These are phyloP conservation scores for Monocercomonoides exilis DNA, from an alignment of 78 protist species.

Conservation along the genomic window DNA sequence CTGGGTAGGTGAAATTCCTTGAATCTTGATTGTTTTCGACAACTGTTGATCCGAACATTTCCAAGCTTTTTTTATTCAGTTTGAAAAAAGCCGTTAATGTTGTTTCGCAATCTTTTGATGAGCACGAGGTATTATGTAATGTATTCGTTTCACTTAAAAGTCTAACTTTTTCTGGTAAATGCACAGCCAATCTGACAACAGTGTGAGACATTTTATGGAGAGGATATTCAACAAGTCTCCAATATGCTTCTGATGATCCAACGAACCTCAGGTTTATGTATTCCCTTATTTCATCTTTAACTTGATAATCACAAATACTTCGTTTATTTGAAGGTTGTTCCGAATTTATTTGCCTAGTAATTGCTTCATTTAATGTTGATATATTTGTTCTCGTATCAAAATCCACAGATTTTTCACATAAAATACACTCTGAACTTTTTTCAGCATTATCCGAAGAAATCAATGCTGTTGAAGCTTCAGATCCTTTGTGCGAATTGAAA, in stretches of 20 bases:
- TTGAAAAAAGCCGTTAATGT: neutral
- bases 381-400: too few relatives aligned
- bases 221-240: neutral
- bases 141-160: too few relatives aligned
- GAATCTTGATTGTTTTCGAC: neutral
- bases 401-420: too few relatives aligned
- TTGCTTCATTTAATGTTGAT: too few relatives aligned
- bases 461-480: too few relatives aligned
- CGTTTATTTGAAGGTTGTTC: too few relatives aligned
- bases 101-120: neutral
- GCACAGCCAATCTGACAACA: neutral
- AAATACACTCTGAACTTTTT: too few relatives aligned
- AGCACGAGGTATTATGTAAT: neutral
- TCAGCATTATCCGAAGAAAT: too few relatives aligned
- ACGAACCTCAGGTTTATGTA: neutral
- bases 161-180: neutral
- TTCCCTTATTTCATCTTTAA: neutral
- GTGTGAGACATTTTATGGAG: neutral
- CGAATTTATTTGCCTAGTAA: too few relatives aligned
- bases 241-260: neutral
- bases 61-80: neutral
- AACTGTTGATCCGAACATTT: too few relatives aligned
- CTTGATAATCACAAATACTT: too few relatives aligned
- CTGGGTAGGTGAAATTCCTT: neutral
- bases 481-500: too few relatives aligned